Percentiles rank a stretch among this genome's conserved stretches.
These are phyloP conservation scores for Ganoderma meredithae DNA, from an alignment of 1,284 basidiomycete genomes.

Conservation along the genomic window DNA sequence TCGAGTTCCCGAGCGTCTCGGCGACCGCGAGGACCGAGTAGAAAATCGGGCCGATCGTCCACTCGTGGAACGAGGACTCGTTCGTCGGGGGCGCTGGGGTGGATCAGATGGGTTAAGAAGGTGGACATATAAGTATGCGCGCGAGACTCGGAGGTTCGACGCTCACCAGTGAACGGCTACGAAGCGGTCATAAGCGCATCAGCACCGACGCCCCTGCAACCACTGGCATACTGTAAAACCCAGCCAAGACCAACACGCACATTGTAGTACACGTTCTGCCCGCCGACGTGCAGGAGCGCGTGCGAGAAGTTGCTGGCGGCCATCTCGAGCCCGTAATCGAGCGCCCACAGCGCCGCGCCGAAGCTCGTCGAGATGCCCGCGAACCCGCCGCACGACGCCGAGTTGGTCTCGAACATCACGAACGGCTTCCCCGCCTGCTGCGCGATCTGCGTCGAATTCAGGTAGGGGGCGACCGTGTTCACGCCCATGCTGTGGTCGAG, in stretches of 20 bases:
- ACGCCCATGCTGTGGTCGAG: constrained; percentile 62
- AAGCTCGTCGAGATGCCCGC: constrained; percentile 64
- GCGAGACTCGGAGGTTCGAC: neutral
- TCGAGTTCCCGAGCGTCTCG: constrained; percentile 70
- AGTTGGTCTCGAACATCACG: constrained; percentile 65
- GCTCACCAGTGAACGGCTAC: constrained; percentile 54
- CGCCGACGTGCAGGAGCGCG: constrained; percentile 69
- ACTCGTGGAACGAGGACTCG: constrained; percentile 60
- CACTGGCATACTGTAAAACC: neutral
- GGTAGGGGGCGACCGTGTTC: constrained; percentile 54
- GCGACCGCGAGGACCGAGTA: constrained; percentile 75
- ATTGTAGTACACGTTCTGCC: constrained; percentile 71
- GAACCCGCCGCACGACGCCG: constrained; percentile 65
- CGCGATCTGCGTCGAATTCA: constrained; percentile 55
- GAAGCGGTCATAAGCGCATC: neutral
- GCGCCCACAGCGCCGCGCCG: constrained; percentile 74
- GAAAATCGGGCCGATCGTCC: constrained; percentile 73
- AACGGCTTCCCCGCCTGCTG: constrained; percentile 51
- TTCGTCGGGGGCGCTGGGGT: constrained; percentile 65
- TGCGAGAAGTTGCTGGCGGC: constrained; percentile 65
- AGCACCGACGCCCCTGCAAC: neutral
- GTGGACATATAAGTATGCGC: neutral
- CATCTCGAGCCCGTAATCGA: constrained; percentile 72
- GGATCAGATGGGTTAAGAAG: no score
- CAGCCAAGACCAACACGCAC: constrained; percentile 42